Percentiles rank a stretch among this genome's conserved stretches.
Conservation (phyloP, 2,329 filamentous ascomycete species). For the Akanthomyces lecanii region DNA sequence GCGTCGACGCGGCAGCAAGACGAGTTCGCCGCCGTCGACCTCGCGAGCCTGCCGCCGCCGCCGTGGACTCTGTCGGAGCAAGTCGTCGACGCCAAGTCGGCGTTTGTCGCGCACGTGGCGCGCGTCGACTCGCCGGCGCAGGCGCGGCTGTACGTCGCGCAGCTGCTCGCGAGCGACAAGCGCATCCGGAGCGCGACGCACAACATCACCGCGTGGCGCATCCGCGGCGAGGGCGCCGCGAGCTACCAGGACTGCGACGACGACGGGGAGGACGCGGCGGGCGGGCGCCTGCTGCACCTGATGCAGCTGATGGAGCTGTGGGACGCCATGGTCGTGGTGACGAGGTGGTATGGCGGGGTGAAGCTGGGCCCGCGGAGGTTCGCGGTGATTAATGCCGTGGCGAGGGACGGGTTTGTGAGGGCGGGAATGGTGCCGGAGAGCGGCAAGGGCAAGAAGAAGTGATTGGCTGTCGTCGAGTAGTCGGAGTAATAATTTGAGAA, state of each 20-base stretch:
- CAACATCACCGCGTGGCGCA: conserved; percentile 93
- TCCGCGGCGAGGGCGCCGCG: conserved; percentile 52
- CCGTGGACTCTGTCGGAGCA: conserved; percentile 72
- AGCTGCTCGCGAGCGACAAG: conserved; percentile 77
- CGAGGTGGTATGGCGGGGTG: conserved; percentile 91
- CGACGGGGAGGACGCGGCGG: conserved; percentile 91
- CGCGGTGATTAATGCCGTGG: conserved; percentile 80
- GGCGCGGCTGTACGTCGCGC: conserved; percentile 65
- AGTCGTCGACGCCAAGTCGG: conserved; percentile 77
- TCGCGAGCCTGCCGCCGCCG: conserved; percentile 34
- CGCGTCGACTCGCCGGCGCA: conserved; percentile 64
- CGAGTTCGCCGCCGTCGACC: conserved; percentile 20
- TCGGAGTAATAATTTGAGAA: background rate
- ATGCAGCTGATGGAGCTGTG: conserved; percentile 95
- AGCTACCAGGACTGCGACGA: conserved; percentile 89
- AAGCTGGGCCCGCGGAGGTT: conserved; percentile 87
- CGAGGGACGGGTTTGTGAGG: conserved; percentile 76
- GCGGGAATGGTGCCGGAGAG: conserved; percentile 63
- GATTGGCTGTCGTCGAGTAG: conserved; percentile 23
- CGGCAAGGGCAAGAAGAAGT: conserved; percentile 41
- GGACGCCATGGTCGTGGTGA: conserved; percentile 89
- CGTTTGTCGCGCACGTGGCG: conserved; percentile 77
- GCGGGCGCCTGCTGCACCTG: conserved; percentile 76
- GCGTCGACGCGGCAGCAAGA: conserved; percentile 6
- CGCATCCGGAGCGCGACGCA: conserved; percentile 84